Base-by-base conservation (phyloP, 2,329 filamentous ascomycete species). In the Eutypa lata region DNA sequence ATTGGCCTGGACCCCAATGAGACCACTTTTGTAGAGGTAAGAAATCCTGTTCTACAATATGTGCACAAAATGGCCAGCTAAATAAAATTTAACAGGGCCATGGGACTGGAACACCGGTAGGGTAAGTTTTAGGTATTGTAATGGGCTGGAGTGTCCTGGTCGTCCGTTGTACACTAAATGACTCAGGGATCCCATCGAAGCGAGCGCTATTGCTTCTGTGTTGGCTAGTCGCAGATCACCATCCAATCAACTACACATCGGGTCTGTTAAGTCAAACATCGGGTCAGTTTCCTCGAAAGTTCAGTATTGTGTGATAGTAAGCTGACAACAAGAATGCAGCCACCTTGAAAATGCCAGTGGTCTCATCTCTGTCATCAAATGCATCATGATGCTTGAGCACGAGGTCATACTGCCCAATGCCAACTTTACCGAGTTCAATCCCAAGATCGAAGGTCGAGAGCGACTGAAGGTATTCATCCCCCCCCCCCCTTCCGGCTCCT, bases 311-410 rank as follows among this genome's bases (percentile, higher is more conserved):
- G n/a, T 22, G 21, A 47, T 5, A 33, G 2, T n/a, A n/a, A n/a
- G n/a, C n/a, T n/a, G n/a, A n/a, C n/a, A n/a, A n/a, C n/a, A n/a
- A n/a, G n/a, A n/a, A n/a, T 19, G 21, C 50, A 62, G 59, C n/a
- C 59, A 62, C 48, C 50, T 64, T 11, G 61, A 67, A 47, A 57
- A 57, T 3, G 57, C 62, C 13, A 60, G 60, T 35, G 67, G 67
- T 8, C 13, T 66, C 31, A 49, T 63, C 5, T 55, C 43, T 37
- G 53, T 69, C 8, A 49, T 67, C 44, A 69, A 69, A 50, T 58
- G 59, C 2, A 57, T 65, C 18, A 18, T 67, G 40, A 62, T 64
- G 54, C 18, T 68, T 13, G 47, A 67, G 43, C 47, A 61, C 14
- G 61, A 58, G 18, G 18, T 46, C 7, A 61, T 68, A 24, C 47